Conservation (phyloP, 164 flowering plant genomes). For the Macadamia tetraphylla region DNA sequence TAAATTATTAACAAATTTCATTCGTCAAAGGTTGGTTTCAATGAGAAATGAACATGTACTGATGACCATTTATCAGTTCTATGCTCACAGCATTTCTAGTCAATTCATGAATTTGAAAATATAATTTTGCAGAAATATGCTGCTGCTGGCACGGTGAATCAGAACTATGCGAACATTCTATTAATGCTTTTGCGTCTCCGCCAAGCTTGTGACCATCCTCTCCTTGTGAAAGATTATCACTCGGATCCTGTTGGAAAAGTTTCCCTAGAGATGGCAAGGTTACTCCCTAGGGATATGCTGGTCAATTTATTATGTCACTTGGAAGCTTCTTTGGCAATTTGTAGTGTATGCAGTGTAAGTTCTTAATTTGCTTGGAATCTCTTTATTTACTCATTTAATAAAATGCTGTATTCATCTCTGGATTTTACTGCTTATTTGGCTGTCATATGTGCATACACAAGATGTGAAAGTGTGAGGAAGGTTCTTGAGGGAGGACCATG, state of each 20-base stretch:
- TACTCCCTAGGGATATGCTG: conserved; percentile 54
- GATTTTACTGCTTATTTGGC: too few species aligned
- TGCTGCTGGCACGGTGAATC: conserved; percentile 88
- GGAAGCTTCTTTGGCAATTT: conserved; percentile 59
- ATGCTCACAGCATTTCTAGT: not conserved
- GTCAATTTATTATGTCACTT: conserved; percentile 41
- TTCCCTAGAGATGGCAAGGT: conserved; percentile 58
- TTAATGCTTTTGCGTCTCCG: conserved; percentile 95
- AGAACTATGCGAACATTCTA: conserved; percentile 89
- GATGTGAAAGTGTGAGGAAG: too few species aligned
- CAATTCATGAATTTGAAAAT: not conserved
- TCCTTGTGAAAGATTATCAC: conserved; percentile 63
- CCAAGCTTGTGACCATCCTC: conserved; percentile 96
- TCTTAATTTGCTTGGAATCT: not conserved
- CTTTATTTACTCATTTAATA: too few species aligned
- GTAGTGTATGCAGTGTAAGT: conserved; percentile 66
- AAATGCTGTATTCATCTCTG: too few species aligned
- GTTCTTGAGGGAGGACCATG: too few species aligned
- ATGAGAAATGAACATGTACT: too few species aligned
- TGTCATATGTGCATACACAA: too few species aligned
- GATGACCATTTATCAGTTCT: too few species aligned
- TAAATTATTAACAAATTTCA: too few species aligned
- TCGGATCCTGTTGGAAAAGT: conserved; percentile 48
- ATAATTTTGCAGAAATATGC: conserved; percentile 68
- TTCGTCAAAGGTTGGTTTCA: too few species aligned